These are phyloP conservation scores for Candida ficus DNA, from an alignment of 805 yeast species.

Conservation along the genomic window DNA sequence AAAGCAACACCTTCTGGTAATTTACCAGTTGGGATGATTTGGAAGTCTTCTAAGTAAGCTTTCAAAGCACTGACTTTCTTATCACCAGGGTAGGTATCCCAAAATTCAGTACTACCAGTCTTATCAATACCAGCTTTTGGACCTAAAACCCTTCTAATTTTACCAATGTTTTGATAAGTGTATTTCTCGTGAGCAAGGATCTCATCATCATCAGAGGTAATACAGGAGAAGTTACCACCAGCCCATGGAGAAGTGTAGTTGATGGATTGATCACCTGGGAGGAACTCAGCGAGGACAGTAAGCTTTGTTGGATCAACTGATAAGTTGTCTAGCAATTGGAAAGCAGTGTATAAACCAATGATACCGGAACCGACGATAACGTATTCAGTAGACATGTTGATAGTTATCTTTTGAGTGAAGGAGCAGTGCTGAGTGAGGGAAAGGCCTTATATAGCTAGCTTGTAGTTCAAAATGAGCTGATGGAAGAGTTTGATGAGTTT, in stretches of 20 bases:
- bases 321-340: slow-evolving; percentile 38
- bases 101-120: slow-evolving; percentile 52
- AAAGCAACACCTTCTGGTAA: slow-evolving; percentile 48
- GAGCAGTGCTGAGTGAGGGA: too few species aligned
- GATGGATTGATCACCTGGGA: slow-evolving; percentile 76
- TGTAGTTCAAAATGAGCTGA: too few species aligned
- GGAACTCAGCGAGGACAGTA: slow-evolving; percentile 54
- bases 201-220: slow-evolving; percentile 52
- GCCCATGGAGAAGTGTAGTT: slow-evolving; percentile 82
- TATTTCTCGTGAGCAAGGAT: slow-evolving; percentile 47
- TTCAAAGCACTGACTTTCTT: slow-evolving; percentile 43
- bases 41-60: slow-evolving; percentile 45
- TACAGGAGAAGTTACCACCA: slow-evolving; percentile 57
- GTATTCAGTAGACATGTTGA: slow-evolving; percentile 12
- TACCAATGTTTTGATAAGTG: slow-evolving; percentile 46
- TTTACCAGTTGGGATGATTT: slow-evolving; percentile 28
- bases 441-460: too few species aligned
- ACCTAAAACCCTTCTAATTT: slow-evolving; percentile 43
- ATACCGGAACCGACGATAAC: slow-evolving; percentile 55
- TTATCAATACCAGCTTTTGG: slow-evolving; percentile 47
- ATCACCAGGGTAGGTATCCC: slow-evolving; percentile 45
- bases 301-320: slow-evolving; percentile 38
- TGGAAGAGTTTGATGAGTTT: background rate
- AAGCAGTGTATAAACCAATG: slow-evolving; percentile 60
- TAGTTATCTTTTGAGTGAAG: too few species aligned